Base-by-base conservation (phyloP, 345 rosid species). In the Arabidopsis suecica region DNA sequence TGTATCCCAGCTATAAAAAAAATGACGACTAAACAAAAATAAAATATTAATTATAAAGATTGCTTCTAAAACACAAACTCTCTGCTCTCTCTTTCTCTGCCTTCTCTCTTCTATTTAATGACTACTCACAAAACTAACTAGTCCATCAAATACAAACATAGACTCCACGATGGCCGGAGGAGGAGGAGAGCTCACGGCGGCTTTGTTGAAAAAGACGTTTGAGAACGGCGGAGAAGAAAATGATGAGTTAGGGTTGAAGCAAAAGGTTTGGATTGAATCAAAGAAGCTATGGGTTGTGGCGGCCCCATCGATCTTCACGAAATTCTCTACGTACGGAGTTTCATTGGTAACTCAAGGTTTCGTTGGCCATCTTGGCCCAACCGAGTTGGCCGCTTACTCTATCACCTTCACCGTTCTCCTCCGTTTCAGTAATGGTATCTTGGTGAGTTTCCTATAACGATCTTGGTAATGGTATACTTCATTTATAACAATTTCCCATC, bases 251-350 rank as follows among this genome's bases (percentile, higher is more conserved):
- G 32, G 54, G 23, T 45, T 88, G 6, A 85, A 58, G 68, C 80
- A 86, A 9, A 87, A 82, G 60, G 10, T 90, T 70, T 87, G 89
- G 97, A 49, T 2, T 0, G 97, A 92, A 62, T 65, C 56, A 9
- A 92, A 88, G 86, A 88, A 82, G 86, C 44, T 87, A 30, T 92
- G 97, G 97, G 53, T 71, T 9, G 87, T 92, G 2, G 96, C 96
- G 1, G 96, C 81, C 1, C 97, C 97, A 22, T 94, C 96, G 6
- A 88, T 87, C 36, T 87, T 92, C 83, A 82, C 97, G 0, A 81
- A 87, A 53, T 82, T 88, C 33, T 88, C 96, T 0, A 85, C 92
- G 13, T 90, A 88, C 7, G 97, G 96, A 10, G 79, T 84, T 5
- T 69, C 72, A 22, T 30, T 90, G 1, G 63, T 90, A 69, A 89